A percentile compares a stretch with the other conserved stretches of the same genome.
phyloP scores from a whole-genome alignment of 441 rosid species.

The Croton setiger region DNA sequence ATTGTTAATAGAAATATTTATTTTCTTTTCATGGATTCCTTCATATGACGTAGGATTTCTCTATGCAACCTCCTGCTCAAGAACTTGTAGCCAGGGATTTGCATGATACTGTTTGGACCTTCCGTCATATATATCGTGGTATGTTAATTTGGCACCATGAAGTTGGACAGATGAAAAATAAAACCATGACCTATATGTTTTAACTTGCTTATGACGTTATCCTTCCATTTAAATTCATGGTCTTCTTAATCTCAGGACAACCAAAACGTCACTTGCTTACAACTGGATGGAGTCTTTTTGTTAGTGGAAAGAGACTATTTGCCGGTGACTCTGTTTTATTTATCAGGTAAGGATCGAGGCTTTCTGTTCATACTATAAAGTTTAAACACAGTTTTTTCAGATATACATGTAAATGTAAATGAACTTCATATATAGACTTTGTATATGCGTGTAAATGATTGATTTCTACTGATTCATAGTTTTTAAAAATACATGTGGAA shows the following conservation, averaged over 20 bases:
- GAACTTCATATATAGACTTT: no score
- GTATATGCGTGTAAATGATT: not conserved
- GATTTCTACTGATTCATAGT: not conserved
- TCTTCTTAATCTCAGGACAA: constrained; percentile 56
- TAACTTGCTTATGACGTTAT: not conserved
- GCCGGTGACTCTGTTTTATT: constrained; percentile 96
- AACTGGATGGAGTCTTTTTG: constrained; percentile 96
- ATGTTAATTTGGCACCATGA: constrained; percentile 9
- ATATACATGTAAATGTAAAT: no score
- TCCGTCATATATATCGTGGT: constrained; percentile 96
- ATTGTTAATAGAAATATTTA: not conserved
- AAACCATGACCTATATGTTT: not conserved
- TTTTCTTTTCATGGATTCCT: not conserved
- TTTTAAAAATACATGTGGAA: constrained; percentile 13
- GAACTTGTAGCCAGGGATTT: constrained; percentile 90
- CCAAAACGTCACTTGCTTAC: constrained; percentile 96
- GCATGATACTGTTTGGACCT: constrained; percentile 82
- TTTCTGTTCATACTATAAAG: constrained; percentile 9
- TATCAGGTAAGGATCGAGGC: constrained; percentile 55
- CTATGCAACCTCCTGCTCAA: constrained; percentile 93
- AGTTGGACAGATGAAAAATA: not conserved
- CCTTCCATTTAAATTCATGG: constrained; percentile 13
- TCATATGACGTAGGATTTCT: constrained; percentile 54
- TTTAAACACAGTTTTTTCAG: no score
- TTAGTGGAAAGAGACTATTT: constrained; percentile 83